Base-by-base conservation (phyloP, 331 rosid genomes). In the Dryas integrifolia region DNA sequence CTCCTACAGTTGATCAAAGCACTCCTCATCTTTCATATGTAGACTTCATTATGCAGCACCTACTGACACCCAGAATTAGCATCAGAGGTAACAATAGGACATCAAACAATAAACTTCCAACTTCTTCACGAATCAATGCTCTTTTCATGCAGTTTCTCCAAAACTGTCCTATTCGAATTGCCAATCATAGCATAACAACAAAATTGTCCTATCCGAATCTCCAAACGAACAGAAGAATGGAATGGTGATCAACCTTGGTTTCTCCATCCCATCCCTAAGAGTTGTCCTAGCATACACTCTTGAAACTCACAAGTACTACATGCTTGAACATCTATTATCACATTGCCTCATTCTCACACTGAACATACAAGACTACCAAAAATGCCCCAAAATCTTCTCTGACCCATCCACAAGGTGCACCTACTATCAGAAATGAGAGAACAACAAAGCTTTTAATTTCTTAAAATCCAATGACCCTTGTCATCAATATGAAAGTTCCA, bases 361-460 rank as follows among this genome's bases (percentile, higher is more conserved):
- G 48, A 72, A 62, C 76, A 86, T 51, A 68, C 48, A 72, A 67
- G 53, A 76, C 40, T 39, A 38, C 49, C 63, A 71, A 71, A 63
- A 55, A 15, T 44, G 48, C 49, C 18, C 35, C 52, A 44, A 70
- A 56, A 35, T 48, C 69, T 24, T 50, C 16, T 16, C 26, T 66
- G 49, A 58, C n/a, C 63, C 62, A 57, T 57, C 26, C 61, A 50
- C 4, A 47, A 50, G n/a, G 70, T 13, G 0, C 30, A 5, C 4
- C 60, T 53, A 49, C 12, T n/a, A 45, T 72, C 52, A 72, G 15
- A 52, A 40, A 41, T 10, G 21, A 12, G 52, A 61, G 24, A 61
- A 18, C 62, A 50, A 72, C 14, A 72, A 50, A 30, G 38, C 75
- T 46, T 67, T 14, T 24, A 66, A 58, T 53, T 50, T 61, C 24